phyloP scores from a whole-genome alignment of 2,329 filamentous ascomycete species.

The Pseudovirgaria hyperparasitica region DNA sequence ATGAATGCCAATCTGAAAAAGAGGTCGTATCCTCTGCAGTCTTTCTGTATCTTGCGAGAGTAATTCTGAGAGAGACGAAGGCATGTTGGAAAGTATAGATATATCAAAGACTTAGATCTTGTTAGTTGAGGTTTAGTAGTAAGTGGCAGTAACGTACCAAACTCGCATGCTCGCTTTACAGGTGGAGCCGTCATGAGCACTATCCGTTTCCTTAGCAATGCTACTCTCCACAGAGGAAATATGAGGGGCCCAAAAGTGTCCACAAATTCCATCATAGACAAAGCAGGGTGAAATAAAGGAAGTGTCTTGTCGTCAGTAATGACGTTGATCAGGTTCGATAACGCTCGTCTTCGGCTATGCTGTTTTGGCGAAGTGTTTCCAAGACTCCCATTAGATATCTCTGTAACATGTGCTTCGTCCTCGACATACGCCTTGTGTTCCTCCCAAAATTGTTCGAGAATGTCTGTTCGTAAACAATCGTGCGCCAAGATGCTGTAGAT shows the following conservation, averaged over 20 bases:
- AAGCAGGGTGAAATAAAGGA: slow-evolving; percentile 71
- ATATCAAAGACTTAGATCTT: slow-evolving; percentile 68
- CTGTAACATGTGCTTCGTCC: slow-evolving; percentile 1
- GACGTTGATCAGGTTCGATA: slow-evolving; percentile 43
- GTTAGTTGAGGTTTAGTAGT: slow-evolving; percentile 3
- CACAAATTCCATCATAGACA: slow-evolving; percentile 65
- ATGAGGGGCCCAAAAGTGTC: slow-evolving; percentile 81
- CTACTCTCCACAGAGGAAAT: slow-evolving; percentile 81
- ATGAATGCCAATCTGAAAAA: slow-evolving; percentile 91
- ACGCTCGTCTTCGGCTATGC: slow-evolving; percentile 19
- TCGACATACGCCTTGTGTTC: slow-evolving; percentile 25
- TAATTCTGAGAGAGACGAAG: slow-evolving; percentile 56
- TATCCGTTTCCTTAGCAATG: slow-evolving; percentile 75
- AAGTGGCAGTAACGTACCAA: slow-evolving; percentile 45
- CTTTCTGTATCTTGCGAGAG: slow-evolving; percentile 51
- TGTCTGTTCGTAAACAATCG: slow-evolving; percentile 47
- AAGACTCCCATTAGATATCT: slow-evolving; percentile 3
- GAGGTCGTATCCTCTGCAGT: slow-evolving; percentile 54
- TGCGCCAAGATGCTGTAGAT: slow-evolving; percentile 41
- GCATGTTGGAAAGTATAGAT: slow-evolving; percentile 84
- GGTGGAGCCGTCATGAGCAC: slow-evolving; percentile 77
- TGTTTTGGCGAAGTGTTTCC: slow-evolving; percentile 6
- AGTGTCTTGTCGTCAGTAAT: slow-evolving; percentile 52
- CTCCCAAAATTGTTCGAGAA: slow-evolving; percentile 74
- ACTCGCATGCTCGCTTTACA: slow-evolving; percentile 75